These are phyloP conservation scores for Jacaranda copaia DNA, from an alignment of 257 asterid species.

Conservation along the genomic window DNA sequence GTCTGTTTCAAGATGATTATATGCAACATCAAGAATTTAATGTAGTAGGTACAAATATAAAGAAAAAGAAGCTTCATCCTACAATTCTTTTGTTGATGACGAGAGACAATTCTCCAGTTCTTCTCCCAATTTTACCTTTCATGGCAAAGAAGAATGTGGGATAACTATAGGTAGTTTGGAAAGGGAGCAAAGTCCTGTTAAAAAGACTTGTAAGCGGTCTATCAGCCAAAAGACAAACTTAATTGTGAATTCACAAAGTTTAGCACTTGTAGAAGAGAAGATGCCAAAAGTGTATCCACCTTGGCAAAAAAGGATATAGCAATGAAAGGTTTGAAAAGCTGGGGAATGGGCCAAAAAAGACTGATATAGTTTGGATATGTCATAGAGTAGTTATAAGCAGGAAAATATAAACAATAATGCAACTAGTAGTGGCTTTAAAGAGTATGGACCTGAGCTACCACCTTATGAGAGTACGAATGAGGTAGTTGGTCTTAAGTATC, in stretches of 20 bases:
- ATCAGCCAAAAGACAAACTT: conserved; percentile 61
- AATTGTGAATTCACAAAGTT: conserved; percentile 51
- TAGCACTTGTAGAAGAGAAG: conserved; percentile 66
- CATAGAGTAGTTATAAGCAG: conserved; percentile 60
- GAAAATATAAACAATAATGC: conserved; percentile 47
- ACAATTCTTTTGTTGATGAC: conserved; percentile 51
- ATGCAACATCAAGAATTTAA: conserved; percentile 64
- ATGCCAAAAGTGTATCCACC: conserved; percentile 83
- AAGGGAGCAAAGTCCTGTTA: conserved; percentile 57
- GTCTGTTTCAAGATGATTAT: conserved; percentile 54
- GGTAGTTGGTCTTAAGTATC: conserved; percentile 75
- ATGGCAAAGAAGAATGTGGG: conserved; percentile 62
- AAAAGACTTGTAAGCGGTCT: conserved; percentile 51
- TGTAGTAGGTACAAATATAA: conserved; percentile 54
- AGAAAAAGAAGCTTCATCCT: conserved; percentile 66
- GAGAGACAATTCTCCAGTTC: conserved; percentile 58
- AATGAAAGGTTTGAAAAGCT: conserved; percentile 75
- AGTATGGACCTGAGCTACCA: conserved; percentile 59
- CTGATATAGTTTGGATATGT: conserved; percentile 45
- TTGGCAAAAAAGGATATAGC: conserved; percentile 60
- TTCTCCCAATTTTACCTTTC: conserved; percentile 54
- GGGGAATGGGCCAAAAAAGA: conserved; percentile 63
- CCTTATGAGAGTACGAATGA: conserved; percentile 79
- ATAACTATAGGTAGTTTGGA: conserved; percentile 49
- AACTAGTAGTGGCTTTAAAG: conserved; percentile 49